These are phyloP conservation scores for Chalciporus sp. DNA, from an alignment of 1,284 basidiomycete species.

Conservation along the genomic window DNA sequence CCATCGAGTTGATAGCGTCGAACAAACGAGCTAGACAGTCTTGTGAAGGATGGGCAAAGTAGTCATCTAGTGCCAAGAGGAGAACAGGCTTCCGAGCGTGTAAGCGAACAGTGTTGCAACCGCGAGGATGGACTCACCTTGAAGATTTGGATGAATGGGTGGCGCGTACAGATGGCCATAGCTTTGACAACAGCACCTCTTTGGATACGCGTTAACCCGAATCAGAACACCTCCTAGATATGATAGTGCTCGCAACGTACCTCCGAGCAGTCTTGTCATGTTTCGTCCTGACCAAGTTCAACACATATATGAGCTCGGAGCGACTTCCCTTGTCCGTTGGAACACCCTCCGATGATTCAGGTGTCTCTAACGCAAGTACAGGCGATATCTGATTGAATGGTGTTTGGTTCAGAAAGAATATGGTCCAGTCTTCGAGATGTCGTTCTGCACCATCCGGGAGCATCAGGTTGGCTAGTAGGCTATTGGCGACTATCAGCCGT, in stretches of 20 bases:
- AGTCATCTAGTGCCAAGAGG: constrained; percentile 93
- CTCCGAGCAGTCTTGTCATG: constrained; percentile 86
- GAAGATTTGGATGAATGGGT: constrained; percentile 98
- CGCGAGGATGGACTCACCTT: constrained; percentile 60
- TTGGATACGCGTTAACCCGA: constrained; percentile 4
- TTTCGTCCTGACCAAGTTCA: constrained; percentile 96
- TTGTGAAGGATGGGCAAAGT: constrained; percentile 86
- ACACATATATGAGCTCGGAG: constrained; percentile 82
- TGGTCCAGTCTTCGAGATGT: constrained; percentile 95
- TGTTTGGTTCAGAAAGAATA: constrained; percentile 96
- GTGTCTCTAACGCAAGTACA: constrained; percentile 72
- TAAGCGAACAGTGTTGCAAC: constrained; percentile 7
- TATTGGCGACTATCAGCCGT: constrained; percentile 38
- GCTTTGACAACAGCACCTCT: constrained; percentile 97
- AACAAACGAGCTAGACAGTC: constrained; percentile 88
- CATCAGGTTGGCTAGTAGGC: constrained; percentile 96
- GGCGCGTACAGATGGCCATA: constrained; percentile 92
- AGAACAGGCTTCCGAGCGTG: constrained; percentile 75
- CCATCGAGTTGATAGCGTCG: constrained; percentile 91
- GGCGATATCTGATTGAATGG: constrained; percentile 84
- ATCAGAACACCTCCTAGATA: constrained; percentile 15
- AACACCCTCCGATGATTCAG: constrained; percentile 50
- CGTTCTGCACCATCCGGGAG: constrained; percentile 96
- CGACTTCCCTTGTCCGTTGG: constrained; percentile 38
- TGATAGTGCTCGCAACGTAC: constrained; percentile 45